Percentiles rank a stretch among this genome's conserved stretches.
These are phyloP conservation scores for Aspergillus brunneoviolaceus DNA, from an alignment of 2,329 filamentous ascomycete genomes.

Conservation along the genomic window DNA sequence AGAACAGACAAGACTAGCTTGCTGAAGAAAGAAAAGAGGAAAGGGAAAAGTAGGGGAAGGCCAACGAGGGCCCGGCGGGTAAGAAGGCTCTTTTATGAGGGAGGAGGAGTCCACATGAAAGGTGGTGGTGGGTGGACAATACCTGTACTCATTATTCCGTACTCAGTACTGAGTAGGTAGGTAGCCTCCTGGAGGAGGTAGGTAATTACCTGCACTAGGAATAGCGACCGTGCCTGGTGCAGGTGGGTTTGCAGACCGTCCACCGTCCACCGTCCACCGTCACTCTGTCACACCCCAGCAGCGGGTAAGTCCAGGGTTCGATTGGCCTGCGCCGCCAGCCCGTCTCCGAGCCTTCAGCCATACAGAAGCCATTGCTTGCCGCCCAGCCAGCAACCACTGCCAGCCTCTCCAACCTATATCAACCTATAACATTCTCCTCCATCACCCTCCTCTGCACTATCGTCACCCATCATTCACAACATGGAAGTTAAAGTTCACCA, in stretches of 20 bases:
- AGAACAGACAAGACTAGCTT: constrained; percentile 52
- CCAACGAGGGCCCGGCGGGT: constrained; percentile 17
- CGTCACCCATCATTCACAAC: background rate
- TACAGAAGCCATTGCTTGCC: background rate
- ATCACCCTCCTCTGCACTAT: background rate
- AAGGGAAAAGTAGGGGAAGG: constrained; percentile 18
- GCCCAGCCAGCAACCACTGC: background rate
- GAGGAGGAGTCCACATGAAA: too few relatives aligned
- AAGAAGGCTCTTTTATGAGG: constrained; percentile 14
- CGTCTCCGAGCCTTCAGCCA: background rate
- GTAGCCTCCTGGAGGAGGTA: too few relatives aligned
- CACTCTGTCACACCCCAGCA: background rate
- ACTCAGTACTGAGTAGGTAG: too few relatives aligned
- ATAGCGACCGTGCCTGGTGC: background rate
- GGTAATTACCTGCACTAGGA: too few relatives aligned
- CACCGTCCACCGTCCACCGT: too few relatives aligned
- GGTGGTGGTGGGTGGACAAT: too few relatives aligned
- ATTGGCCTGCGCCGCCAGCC: background rate
- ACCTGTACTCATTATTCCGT: too few relatives aligned
- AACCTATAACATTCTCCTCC: background rate
- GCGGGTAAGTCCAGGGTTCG: constrained; percentile 1
- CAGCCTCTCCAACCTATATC: background rate
- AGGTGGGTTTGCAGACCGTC: too few relatives aligned
- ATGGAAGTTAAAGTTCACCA: constrained; percentile 1
- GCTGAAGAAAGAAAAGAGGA: constrained; percentile 59